Evolutionary conservation across 331 rosid genomes (phyloP), one percentile per base, ranked within the genome.

Genomic region (Malus hybrid): DNA sequence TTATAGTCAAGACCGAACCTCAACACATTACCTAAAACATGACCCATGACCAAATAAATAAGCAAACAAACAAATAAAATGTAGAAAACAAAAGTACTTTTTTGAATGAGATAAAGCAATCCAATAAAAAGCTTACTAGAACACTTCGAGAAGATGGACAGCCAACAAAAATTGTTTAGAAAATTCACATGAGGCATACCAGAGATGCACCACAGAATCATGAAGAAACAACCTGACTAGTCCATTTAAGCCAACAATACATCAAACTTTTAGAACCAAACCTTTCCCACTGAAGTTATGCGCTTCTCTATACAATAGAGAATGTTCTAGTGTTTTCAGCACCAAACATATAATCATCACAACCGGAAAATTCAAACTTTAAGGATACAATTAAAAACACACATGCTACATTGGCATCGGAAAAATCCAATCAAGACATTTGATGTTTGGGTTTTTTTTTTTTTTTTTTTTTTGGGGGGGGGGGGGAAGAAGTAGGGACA

Each of bases 91-190:
- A 7, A 15, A 15, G 10, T 19, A 55, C 20, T 20, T 20, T 22
- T 20, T 22, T n/a, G 13, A 59, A 28, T 14, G 36, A 62, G 64
- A 62, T 62, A 62, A 33, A 62, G 15, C 66, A 62, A 62, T 62
- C 34, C 66, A 62, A 13, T 39, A 39, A 39, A 39, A 39, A 39
- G 46, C 46, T 39, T 39, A 79, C 81, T 39, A 39, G 46, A 10
- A 39, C 46, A 39, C 93, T 90, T 79, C 69, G 78, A 62, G 42
- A 67, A 69, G 77, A 56, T 15, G 7, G n/a, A 32, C n/a, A 7
- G 5, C 19, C 31, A 6, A 67, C 19, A 5, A 0, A 39, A 39
- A 39, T 39, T 39, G 42, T 20, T 19, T 10, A 39, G 24, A 24
- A 24, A 24, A 24, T 24, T 24, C 22, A 22, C 22, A 22, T 22